Evolutionary conservation across 2,329 filamentous ascomycete genomes (phyloP).

Genomic region (Diaporthe humulicola): DNA sequence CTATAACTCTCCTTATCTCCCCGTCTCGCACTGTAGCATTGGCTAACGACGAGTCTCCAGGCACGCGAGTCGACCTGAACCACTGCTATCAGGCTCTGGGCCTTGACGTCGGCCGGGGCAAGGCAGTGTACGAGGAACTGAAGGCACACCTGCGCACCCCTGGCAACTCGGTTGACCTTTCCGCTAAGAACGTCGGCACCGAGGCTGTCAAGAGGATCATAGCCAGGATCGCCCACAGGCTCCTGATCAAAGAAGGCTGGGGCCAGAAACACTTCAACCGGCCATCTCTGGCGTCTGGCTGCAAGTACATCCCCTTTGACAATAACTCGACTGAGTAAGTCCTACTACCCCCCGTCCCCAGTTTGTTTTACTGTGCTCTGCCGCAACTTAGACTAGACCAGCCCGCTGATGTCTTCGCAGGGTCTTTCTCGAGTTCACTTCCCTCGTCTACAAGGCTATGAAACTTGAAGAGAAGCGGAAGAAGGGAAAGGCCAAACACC

Average conservation of each 20-base stretch:
- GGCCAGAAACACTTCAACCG: slow-evolving; percentile 19
- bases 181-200: neutral
- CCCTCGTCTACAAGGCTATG: slow-evolving; percentile 36
- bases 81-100: slow-evolving; percentile 31
- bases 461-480: slow-evolving; percentile 36
- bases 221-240: slow-evolving; percentile 27
- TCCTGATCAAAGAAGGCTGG: slow-evolving; percentile 29
- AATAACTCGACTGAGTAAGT: slow-evolving; percentile 33
- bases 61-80: neutral
- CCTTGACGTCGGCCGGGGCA: slow-evolving; percentile 22
- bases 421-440: slow-evolving; percentile 33
- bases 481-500: slow-evolving; percentile 10
- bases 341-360: no score
- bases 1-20: neutral
- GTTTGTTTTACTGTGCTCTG: neutral
- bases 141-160: slow-evolving; percentile 27
- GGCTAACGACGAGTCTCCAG: slow-evolving; percentile 1
- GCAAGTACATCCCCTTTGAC: slow-evolving; percentile 2
- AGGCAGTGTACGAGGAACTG: neutral
- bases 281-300: neutral
- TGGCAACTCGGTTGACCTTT: slow-evolving; percentile 34
- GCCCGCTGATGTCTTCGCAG: slow-evolving; percentile 21
- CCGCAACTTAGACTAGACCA: neutral
- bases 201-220: slow-evolving; percentile 24
- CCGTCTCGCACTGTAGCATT: no score